Base-by-base conservation (phyloP, 306 rosid genomes). In the Citrullus amarus region DNA sequence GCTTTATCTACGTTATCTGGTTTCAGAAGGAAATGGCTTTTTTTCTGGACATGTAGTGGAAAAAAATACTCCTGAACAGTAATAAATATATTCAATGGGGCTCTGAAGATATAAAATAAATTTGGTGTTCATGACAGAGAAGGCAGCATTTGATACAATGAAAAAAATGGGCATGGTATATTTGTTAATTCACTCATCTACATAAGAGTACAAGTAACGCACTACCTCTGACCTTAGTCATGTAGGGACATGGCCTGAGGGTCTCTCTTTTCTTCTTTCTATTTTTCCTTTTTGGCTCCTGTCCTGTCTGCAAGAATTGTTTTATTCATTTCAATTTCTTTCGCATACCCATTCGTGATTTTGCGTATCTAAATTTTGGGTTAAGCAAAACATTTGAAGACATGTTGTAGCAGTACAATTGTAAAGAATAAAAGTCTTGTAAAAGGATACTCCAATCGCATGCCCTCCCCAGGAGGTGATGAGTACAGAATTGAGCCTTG, bases 291-390 rank as follows among this genome's bases (percentile, higher is more conserved):
- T 32, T 65, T 65, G 43, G 72, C 72, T 66, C 72, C 50, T 3
- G 7, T 66, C 28, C 5, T 39, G 10, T 4, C 10, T 11, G 11
- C 50, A 10, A 36, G 58, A 25, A 22, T 32, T 65, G 20, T 56
- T 0, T 56, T 51, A 8, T 51, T 88, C 82, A 95, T 85, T 89
- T 86, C 3, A 84, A 81, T 88, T 90, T 91, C 96, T 85, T 92
- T 28, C 98, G 90, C 97, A 87, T 88, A 34, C 99, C 98, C 99
- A 92, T 92, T 80, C 97, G 87, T 20, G 99, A 95, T 86, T 88
- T 92, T 55, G 99, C 97, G 72, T 63, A 95, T 82, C 98, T 92
- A 83, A 57, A 63, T 75, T 80, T 82, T 79, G 75, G 32, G 80
- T 95, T 91, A 89, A 91, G 91, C n/a, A 86, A 87, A 75, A 78